Evolutionary conservation across 139 green algal species (phyloP).

Genomic region (Axilococcus clingmanii): DNA sequence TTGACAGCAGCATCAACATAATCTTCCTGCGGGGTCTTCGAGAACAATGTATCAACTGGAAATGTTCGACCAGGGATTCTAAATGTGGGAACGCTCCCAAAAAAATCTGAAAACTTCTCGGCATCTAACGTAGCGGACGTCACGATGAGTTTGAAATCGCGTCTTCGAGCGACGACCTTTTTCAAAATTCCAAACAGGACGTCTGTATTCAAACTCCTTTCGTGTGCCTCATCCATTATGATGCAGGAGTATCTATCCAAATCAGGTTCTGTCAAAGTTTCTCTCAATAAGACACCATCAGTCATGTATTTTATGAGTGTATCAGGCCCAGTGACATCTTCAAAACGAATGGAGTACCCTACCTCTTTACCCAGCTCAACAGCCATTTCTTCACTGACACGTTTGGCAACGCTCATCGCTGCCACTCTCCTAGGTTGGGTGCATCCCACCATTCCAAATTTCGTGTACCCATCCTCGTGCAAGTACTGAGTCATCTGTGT

Average conservation of each 20-base stretch:
- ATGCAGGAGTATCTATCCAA: constrained; percentile 64
- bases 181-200: constrained; percentile 93
- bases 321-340: constrained; percentile 82
- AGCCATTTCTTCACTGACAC: constrained; percentile 59
- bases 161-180: constrained; percentile 59
- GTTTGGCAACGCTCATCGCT: constrained; percentile 95
- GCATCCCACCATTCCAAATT: constrained; percentile 81
- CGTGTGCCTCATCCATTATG: constrained; percentile 91
- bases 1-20: constrained; percentile 97
- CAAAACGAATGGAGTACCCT: constrained; percentile 96
- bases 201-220: constrained; percentile 84
- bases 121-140: constrained; percentile 91
- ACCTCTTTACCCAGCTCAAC: constrained; percentile 44
- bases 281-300: constrained; percentile 89
- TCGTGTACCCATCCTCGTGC: constrained; percentile 81
- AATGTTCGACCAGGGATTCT: constrained; percentile 94
- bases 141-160: constrained; percentile 96
- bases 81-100: constrained; percentile 83
- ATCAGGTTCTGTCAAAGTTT: constrained; percentile 78
- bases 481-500: constrained; percentile 97
- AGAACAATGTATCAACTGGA: constrained; percentile 90
- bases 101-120: constrained; percentile 80
- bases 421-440: constrained; percentile 94
- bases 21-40: constrained; percentile 84
- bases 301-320: constrained; percentile 93